A percentile compares a stretch with the other conserved stretches of the same genome.
Conservation (phyloP, 2,329 filamentous ascomycete genomes). For the Talaromyces rugulosus region DNA sequence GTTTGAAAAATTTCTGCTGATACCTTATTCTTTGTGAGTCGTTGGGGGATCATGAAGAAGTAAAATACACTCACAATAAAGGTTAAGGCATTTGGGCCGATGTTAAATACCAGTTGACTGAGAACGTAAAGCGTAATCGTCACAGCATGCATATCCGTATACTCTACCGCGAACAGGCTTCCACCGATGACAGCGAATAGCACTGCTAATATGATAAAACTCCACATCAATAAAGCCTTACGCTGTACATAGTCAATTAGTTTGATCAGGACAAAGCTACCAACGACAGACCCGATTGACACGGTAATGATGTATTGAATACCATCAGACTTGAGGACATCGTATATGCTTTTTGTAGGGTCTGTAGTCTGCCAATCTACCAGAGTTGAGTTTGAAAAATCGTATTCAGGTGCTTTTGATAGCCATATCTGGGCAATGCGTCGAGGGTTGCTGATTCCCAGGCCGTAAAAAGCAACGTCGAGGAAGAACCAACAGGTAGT, state of each 20-base stretch:
- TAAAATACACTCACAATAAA: constrained; percentile 48
- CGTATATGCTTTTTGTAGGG: background rate
- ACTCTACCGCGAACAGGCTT: background rate
- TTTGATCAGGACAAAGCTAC: background rate
- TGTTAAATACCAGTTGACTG: constrained; percentile 56
- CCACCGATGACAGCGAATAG: background rate
- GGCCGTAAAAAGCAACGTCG: background rate
- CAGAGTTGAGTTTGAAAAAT: background rate
- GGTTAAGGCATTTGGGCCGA: constrained; percentile 57
- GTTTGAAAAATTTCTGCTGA: constrained; percentile 64
- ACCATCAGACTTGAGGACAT: background rate
- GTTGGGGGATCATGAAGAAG: background rate
- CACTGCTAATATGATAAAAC: background rate
- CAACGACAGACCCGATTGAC: background rate
- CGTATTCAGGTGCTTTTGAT: background rate
- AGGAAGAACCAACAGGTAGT: background rate
- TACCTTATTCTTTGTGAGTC: background rate
- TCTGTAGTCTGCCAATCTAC: background rate
- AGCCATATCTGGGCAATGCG: background rate
- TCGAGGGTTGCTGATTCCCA: background rate
- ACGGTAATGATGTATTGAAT: background rate
- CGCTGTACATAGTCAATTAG: background rate
- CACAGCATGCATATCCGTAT: background rate
- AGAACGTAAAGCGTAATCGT: constrained; percentile 57
- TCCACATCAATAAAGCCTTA: background rate